phyloP scores from a whole-genome alignment of 306 rosid genomes.

The Sicyos edulis region DNA sequence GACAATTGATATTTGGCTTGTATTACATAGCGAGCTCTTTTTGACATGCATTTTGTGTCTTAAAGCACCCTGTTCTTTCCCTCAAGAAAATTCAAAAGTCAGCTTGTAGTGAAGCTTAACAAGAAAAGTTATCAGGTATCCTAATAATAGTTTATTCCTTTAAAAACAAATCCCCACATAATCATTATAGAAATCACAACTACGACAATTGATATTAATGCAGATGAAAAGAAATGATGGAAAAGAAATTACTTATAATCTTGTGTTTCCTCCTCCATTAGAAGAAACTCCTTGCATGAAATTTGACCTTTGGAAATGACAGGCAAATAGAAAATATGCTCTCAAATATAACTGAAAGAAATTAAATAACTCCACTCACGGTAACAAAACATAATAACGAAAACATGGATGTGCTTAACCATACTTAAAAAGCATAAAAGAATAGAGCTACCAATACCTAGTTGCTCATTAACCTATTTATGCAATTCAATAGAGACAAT shows the following conservation, averaged over 20 bases:
- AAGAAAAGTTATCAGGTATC: neutral
- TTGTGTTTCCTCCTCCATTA: neutral
- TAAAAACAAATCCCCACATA: neutral
- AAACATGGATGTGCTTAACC: neutral
- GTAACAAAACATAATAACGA: neutral
- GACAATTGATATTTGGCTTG: no score
- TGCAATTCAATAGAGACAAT: neutral
- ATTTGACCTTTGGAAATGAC: neutral
- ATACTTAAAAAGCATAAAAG: neutral
- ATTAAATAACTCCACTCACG: neutral
- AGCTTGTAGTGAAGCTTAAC: neutral
- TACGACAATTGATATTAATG: neutral
- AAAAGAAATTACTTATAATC: neutral
- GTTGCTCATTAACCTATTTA: constrained; percentile 6
- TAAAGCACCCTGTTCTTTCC: neutral
- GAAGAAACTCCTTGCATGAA: neutral
- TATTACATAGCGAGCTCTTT: no score
- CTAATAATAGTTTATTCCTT: neutral
- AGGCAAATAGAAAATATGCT: neutral
- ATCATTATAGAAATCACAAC: neutral
- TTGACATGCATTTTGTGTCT: neutral
- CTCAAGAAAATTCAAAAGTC: constrained; percentile 1
- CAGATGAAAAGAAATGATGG: neutral
- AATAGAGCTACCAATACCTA: neutral
- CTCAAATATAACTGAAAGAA: constrained; percentile 1